Percentiles rank a stretch among this genome's conserved stretches.
phyloP scores from a whole-genome alignment of 2,329 filamentous ascomycete species.

The Pseudocercospora crystallina region DNA sequence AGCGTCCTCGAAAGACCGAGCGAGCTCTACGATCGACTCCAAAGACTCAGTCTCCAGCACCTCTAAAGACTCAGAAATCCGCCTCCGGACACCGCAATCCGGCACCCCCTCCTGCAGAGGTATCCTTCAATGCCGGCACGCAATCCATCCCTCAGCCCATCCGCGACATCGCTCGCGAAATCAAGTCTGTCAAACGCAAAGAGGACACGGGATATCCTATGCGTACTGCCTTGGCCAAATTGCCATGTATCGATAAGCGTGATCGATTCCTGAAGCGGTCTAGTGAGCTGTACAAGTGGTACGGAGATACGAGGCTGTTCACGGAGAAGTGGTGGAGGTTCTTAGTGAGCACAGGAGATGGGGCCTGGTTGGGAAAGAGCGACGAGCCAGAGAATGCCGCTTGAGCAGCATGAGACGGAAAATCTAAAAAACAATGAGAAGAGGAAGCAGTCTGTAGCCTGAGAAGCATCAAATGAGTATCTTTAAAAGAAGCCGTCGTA shows the following conservation, averaged over 20 bases:
- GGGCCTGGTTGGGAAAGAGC: too few relatives aligned
- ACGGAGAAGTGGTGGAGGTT: slow-evolving; percentile 10
- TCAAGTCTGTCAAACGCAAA: background rate
- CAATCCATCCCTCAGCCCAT: background rate
- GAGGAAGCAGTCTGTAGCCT: too few relatives aligned
- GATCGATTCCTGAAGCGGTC: background rate
- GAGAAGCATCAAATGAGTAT: too few relatives aligned
- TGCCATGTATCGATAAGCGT: background rate
- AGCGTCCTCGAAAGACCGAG: too few relatives aligned
- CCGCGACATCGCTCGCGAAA: background rate
- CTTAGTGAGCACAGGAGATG: background rate
- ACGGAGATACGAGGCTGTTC: slow-evolving; percentile 15
- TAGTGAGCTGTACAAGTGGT: slow-evolving; percentile 1
- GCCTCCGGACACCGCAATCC: too few relatives aligned
- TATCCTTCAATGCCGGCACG: background rate
- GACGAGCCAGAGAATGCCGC: too few relatives aligned
- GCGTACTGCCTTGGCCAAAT: background rate
- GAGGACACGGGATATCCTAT: background rate
- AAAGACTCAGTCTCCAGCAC: too few relatives aligned
- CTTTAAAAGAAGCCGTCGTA: too few relatives aligned
- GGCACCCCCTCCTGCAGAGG: background rate
- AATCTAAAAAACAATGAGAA: too few relatives aligned
- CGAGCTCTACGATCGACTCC: too few relatives aligned
- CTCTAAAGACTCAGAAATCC: too few relatives aligned
- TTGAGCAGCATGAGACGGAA: too few relatives aligned